Percentiles rank a stretch among this genome's conserved stretches.
These are phyloP conservation scores for Leccinum boreale DNA, from an alignment of 768 basidiomycete genomes.

Conservation along the genomic window DNA sequence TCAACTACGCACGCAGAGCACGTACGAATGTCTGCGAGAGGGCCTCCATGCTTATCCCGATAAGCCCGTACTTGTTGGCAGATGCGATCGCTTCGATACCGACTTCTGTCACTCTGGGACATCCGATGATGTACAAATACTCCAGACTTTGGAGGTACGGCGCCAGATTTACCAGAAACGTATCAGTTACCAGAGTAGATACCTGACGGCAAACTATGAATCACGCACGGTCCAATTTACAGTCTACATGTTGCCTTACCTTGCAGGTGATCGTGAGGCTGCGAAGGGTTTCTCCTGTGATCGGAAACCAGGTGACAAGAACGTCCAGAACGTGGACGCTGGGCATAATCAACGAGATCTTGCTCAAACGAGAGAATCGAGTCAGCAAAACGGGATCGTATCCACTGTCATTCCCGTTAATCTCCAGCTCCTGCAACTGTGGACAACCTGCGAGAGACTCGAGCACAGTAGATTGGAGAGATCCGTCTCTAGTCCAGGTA, in stretches of 20 bases:
- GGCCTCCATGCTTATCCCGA: conserved; percentile 58
- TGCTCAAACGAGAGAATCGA: conserved; percentile 48
- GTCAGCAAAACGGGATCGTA: conserved; percentile 49
- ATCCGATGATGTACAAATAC: conserved; percentile 61
- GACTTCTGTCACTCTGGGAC: conserved; percentile 60
- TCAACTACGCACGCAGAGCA: conserved; percentile 4
- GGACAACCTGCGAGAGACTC: conserved; percentile 43
- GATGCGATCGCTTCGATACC: conserved; percentile 55
- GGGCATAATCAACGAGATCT: conserved; percentile 75
- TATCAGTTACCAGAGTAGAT: conserved; percentile 58
- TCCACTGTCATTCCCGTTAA: conserved; percentile 60
- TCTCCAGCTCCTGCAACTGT: conserved; percentile 55
- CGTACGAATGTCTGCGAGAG: conserved; percentile 60
- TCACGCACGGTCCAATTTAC: background rate
- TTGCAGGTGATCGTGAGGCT: conserved; percentile 69
- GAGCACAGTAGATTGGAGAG: conserved; percentile 59
- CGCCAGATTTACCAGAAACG: conserved; percentile 47
- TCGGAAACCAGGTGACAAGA: conserved; percentile 49
- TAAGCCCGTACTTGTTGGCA: conserved; percentile 43
- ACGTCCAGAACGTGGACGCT: conserved; percentile 48
- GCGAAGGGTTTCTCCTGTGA: conserved; percentile 44
- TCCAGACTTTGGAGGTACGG: conserved; percentile 49
- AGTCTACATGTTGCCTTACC: conserved; percentile 34
- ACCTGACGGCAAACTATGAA: conserved; percentile 35
- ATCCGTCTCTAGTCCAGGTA: conserved; percentile 80